Base-by-base conservation (phyloP, 2,329 filamentous ascomycete species). In the Aaosphaeria pasadenensis region DNA sequence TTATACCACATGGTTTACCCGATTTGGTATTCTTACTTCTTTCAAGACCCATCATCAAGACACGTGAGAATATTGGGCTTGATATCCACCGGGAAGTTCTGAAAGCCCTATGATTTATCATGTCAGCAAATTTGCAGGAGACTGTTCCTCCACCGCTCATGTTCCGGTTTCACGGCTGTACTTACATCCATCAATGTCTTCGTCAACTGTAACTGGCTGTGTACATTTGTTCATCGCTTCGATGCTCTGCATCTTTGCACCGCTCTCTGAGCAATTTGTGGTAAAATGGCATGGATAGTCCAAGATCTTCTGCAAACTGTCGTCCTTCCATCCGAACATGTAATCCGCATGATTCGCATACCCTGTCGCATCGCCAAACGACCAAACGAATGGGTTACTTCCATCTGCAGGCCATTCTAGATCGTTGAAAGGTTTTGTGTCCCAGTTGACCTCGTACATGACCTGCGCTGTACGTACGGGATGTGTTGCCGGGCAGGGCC, bases 131-230 rank as follows among this genome's bases (percentile, higher is more conserved):
- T 46, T 46, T 32, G 39, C 30, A 24, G 17, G 9, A 7, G 36
- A 13, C 7, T 24, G 17, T 24, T 24, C 17, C 17, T 24, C 17
- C 17, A 35, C 17, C 35, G 7, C 6, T 6, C 17, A 6, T 13
- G 31, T 5, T 30, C 17, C 13, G 31, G 17, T 42, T 6, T 29
- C 24, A 46, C 17, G 2, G 39, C 17, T 5, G 29, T 11, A 50
- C 38, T 53, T 52, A 61, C 57, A 61, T 43, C 54, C 48, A 53
- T 59, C 54, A 45, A 62, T 60, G 48, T 59, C 51, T 45, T 62
- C 58, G 5, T 53, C 29, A 2, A 60, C 55, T 11, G 46, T 46
- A 6, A 41, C 29, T 42, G 48, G 48, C 35, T 55, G 43, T 29
- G 51, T 45, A 44, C 58, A 62, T 46, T 53, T 56, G 36, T 62